Conservation (phyloP, 75 land plant genomes). For the Ceratopteris richardii region DNA sequence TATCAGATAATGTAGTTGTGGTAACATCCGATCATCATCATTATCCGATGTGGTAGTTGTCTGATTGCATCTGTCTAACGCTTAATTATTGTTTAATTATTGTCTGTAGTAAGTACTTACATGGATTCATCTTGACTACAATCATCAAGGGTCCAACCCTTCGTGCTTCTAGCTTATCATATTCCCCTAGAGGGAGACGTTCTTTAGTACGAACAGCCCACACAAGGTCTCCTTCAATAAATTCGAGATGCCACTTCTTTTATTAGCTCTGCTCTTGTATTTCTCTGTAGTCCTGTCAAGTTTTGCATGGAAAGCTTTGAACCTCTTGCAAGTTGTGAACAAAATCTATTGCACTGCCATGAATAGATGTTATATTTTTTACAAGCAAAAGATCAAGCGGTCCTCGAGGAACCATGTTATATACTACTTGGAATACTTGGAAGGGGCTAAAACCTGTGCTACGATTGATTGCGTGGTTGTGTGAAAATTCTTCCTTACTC, state of each 20-base stretch:
- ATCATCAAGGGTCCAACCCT: not conserved
- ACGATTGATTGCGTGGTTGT: slow-evolving; percentile 6
- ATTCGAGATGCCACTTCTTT: not conserved
- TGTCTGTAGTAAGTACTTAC: no score
- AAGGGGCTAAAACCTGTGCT: not conserved
- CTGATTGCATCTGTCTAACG: no score
- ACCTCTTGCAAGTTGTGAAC: not conserved
- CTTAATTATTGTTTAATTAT: no score
- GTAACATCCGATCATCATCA: no score
- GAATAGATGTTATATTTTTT: not conserved
- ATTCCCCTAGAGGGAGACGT: not conserved
- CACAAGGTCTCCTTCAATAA: not conserved
- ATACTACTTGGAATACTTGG: slow-evolving; percentile 8
- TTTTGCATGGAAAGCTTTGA: not conserved
- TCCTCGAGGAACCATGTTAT: not conserved
- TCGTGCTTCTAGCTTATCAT: not conserved
- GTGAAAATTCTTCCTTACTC: slow-evolving; percentile 12
- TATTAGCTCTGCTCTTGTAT: no score
- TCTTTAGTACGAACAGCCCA: not conserved
- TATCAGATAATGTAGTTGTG: no score
- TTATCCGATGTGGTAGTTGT: no score
- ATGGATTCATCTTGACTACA: no score
- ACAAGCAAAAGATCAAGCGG: not conserved
- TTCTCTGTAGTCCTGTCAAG: not conserved
- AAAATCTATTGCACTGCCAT: not conserved